Evolutionary conservation across 1,284 basidiomycete genomes (phyloP), one percentile per base, ranked within the genome.

Genomic region (Ganoderma resinaceum): DNA sequence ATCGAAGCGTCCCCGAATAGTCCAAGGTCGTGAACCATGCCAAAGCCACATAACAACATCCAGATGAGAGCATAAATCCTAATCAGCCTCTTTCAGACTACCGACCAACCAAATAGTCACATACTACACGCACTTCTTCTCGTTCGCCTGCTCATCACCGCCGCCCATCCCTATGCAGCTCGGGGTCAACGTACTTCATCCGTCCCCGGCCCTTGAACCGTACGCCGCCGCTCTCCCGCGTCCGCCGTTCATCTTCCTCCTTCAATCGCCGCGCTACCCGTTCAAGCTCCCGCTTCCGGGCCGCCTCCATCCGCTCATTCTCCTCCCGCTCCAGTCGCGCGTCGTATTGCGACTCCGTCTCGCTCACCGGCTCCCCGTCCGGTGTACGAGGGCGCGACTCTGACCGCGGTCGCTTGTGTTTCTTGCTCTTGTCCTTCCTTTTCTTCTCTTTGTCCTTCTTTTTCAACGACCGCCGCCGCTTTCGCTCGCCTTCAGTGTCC

Each of bases 271-370:
- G 78, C 69, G 84, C 85, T 57, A 91, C 76, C 58, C 82, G 79
- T 70, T 86, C 84, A 38, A 92, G 76, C 67, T 90, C 86, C 55
- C 75, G 79, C 70, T 78, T 83, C 65, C 82, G 82, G 38, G 80
- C 82, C 7, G 78, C 81, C 70, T 84, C 88, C 0, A 87, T 71
- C 35, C 90, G 81, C 73, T 90, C 89, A 35, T 84, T 85, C 78
- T 93, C 91, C 77, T 93, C 92, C 42, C 89, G 81, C 75, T 92
- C 91, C 57, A 93, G 76, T 52, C 91, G 81, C 0, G 87, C 87
- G 76, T 92, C 92, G 73, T 92, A 91, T 76, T 93, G 91, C 76
- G 84, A 84, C 70, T 84, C 81, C 0, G 84, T 85, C 74, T 85
- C 84, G 90, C 86, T 73, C 84, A 86, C 14, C 85, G 89, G 74